Percentiles rank a stretch among this genome's conserved stretches.
Evolutionary conservation across 768 basidiomycete genomes (phyloP).

Genomic region (Brasilioporus rufonigricans): DNA sequence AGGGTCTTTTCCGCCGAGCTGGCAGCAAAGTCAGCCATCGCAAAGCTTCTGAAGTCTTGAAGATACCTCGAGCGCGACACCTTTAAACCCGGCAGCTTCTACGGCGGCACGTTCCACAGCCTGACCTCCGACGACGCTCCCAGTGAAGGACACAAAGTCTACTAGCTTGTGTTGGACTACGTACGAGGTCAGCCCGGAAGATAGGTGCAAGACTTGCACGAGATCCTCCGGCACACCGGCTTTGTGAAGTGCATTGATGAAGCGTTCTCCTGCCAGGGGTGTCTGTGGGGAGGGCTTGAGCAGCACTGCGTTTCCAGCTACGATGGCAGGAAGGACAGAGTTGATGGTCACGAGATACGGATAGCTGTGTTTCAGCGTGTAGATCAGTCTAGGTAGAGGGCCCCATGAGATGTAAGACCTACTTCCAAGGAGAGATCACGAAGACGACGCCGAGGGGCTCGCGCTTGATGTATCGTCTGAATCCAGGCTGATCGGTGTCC

Average conservation of each 20-base stretch:
- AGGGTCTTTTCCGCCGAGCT: constrained; percentile 97
- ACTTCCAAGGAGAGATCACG: constrained; percentile 94
- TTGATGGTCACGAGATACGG: constrained; percentile 92
- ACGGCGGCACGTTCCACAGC: constrained; percentile 72
- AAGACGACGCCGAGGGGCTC: constrained; percentile 85
- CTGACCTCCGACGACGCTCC: constrained; percentile 75
- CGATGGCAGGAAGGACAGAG: constrained; percentile 84
- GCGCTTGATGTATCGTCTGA: constrained; percentile 80
- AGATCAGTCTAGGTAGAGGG: neutral
- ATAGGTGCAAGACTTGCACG: constrained; percentile 74
- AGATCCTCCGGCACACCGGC: constrained; percentile 80
- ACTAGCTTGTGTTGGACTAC: constrained; percentile 65
- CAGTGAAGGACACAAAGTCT: constrained; percentile 89
- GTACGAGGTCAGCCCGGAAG: constrained; percentile 55
- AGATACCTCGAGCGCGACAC: constrained; percentile 77
- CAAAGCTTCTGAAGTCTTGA: neutral
- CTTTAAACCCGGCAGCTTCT: constrained; percentile 70
- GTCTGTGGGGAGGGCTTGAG: constrained; percentile 98
- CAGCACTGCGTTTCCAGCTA: constrained; percentile 88
- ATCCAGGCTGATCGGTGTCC: constrained; percentile 80
- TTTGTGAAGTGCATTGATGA: constrained; percentile 61
- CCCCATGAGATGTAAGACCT: constrained; percentile 27
- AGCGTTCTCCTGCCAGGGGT: constrained; percentile 81
- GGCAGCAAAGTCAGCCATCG: constrained; percentile 5
- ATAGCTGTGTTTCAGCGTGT: constrained; percentile 46